These are phyloP conservation scores for Trichoderma hamatum DNA, from an alignment of 2,329 filamentous ascomycete species.

Conservation along the genomic window DNA sequence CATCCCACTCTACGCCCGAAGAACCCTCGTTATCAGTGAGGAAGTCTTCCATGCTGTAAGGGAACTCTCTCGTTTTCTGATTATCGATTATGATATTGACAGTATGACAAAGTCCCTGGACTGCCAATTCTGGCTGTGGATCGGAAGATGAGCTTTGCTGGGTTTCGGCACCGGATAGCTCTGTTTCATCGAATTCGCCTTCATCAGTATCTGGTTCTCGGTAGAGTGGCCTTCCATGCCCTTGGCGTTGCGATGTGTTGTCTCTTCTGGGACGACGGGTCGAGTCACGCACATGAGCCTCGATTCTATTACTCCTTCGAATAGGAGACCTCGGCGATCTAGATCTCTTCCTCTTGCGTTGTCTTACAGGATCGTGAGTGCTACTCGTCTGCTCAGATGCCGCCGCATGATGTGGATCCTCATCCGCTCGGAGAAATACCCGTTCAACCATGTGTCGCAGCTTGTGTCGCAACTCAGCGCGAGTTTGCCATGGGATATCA, in stretches of 20 bases:
- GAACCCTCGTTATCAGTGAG: conserved; percentile 54
- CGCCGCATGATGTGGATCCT: conserved; percentile 43
- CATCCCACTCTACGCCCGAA: conserved; percentile 63
- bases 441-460: conserved; percentile 73
- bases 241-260: conserved; percentile 28
- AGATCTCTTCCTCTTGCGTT: conserved; percentile 31
- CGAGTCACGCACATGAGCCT: conserved; percentile 32
- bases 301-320: conserved; percentile 45
- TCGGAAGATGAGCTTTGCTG: background rate
- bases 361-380: conserved; percentile 14
- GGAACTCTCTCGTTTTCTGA: conserved; percentile 68
- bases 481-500: conserved; percentile 78
- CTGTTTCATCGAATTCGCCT: conserved; percentile 43
- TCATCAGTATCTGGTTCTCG: conserved; percentile 51
- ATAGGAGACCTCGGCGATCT: conserved; percentile 34
- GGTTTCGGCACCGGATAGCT: conserved; percentile 20
- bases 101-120: conserved; percentile 71
- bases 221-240: conserved; percentile 41
- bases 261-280: conserved; percentile 26
- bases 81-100: conserved; percentile 78
- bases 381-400: conserved; percentile 33
- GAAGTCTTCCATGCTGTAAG: conserved; percentile 74
- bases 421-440: conserved; percentile 61
- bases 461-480: conserved; percentile 74
- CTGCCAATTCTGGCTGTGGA: conserved; percentile 36